Evolutionary conservation across 371 early-diverging fungal species (phyloP), one percentile per base, ranked within the genome.

Genomic region (Apophysomyces variabilis): DNA sequence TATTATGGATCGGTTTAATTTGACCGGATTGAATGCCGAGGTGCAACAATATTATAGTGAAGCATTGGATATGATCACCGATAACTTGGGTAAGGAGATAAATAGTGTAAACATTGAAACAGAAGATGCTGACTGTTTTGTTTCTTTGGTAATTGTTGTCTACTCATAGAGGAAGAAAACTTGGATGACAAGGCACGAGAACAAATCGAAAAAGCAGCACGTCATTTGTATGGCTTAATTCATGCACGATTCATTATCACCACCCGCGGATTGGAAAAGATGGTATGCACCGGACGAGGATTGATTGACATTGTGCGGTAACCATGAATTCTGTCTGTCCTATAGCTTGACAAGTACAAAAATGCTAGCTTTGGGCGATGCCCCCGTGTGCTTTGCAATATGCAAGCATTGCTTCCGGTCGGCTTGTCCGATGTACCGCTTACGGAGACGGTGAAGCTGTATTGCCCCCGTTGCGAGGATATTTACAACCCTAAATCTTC

Each of bases 351-450:
- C 65, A 94, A 94, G 79, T 94, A 91, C 70, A 90, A 91, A 70
- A 87, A 88, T 45, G 91, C 87, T 13, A 94, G 95, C 58, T 99
- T 98, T 80, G 99, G 99, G 6, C 85, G 87, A 56, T 99, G 99
- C 80, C 96, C 96, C 1, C 86, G 99, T 58, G 92, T 92, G 6
- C 89, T 90, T 16, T 99, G 99, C 78, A 86, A 90, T 62, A 88
- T 90, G 59, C 87, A 89, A 71, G 86, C 92, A 36, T 80, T 92
- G 59, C 70, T 99, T 58, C 99, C 99, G 0, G 91, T 95, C 18
- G 99, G 99, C 0, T 68, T 95, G 36, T 90, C 92, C 11, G 98
- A 99, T 75, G 75, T 87, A 38, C 92, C 95, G 12, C 85, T 89
- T 63, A 89, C 87, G 9, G 90, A 91, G 62, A 88, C 91, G 0